Evolutionary conservation across 2,329 filamentous ascomycete species (phyloP), one percentile per base, ranked within the genome.

Genomic region (Aspergillus flavus): DNA sequence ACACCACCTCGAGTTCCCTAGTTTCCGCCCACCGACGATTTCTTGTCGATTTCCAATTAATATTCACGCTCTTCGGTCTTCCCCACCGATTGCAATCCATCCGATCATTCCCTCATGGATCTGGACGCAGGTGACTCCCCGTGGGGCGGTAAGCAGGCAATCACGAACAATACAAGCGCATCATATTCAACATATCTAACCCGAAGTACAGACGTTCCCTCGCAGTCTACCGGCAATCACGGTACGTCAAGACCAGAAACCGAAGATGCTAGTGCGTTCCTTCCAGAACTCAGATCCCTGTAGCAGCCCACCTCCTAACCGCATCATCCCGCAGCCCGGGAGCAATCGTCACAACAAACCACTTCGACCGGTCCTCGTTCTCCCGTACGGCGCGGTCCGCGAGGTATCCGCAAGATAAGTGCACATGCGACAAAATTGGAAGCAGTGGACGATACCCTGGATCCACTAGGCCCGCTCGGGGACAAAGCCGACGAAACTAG

Each of bases 381-480:
- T 36, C 79, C 83, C 54, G 79, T 78, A 58, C 79, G 77, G 66
- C 81, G 83, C 74, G 83, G 80, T 50, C 82, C 84, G 19, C 80
- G 85, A 67, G 79, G 79, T n/a, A 80, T 82, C 60, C 83, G 85
- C 64, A 86, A 86, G 73, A 82, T 88, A 72, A 86, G 81, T 72
- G 83, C 83, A 41, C 86, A 89, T 71, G 83, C 86, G 36, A 89
- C 86, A 50, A 85, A 84, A 61, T 80, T 89, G 64, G 86, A 89
- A 77, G 85, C 85, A 58, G 85, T 88, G 64, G 87, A 89, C 68
- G 84, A 87, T 71, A 83, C 86, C 52, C 79, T 87, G 63, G 87
- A 88, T 59, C 87, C 87, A 34, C 79, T 90, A 53, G 87, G 87
- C 52, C 87, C 87, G 56, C 76, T 88, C 19, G 85, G 86, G 39